phyloP scores from a whole-genome alignment of 306 rosid genomes.

The Sesbania bispinosa region DNA sequence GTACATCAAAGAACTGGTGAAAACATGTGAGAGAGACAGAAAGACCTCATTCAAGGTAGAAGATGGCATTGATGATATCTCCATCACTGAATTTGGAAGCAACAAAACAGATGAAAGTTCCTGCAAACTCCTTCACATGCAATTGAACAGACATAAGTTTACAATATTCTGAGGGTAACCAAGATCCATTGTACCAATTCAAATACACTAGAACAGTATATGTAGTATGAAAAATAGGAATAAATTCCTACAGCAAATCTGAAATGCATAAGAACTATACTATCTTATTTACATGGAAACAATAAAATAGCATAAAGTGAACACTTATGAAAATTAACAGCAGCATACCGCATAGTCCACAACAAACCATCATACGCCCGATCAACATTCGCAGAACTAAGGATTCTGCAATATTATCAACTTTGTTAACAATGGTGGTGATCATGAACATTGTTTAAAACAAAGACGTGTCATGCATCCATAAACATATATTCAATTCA shows the following conservation, averaged over 20 bases:
- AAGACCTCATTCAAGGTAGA: constrained; percentile 55
- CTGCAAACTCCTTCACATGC: constrained; percentile 74
- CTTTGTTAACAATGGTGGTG: constrained; percentile 17
- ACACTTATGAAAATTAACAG: constrained; percentile 12
- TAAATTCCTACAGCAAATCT: constrained; percentile 5
- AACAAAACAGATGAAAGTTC: constrained; percentile 71
- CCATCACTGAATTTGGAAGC: constrained; percentile 45
- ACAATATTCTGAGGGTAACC: constrained; percentile 21
- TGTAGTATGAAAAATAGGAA: background rate
- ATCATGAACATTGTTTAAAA: constrained; percentile 6
- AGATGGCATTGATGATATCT: constrained; percentile 36
- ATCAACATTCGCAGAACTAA: constrained; percentile 76
- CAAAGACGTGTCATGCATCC: background rate
- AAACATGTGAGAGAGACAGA: constrained; percentile 13
- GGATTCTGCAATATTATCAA: constrained; percentile 61
- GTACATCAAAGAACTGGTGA: constrained; percentile 7
- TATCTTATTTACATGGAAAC: constrained; percentile 5
- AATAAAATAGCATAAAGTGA: constrained; percentile 18
- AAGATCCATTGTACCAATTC: background rate
- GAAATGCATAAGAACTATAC: constrained; percentile 6
- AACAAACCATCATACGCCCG: constrained; percentile 78
- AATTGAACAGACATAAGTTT: constrained; percentile 38
- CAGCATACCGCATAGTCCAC: constrained; percentile 83
- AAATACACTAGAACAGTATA: background rate
- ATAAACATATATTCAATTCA: constrained; percentile 5